Conservation (phyloP, 176 grass and related monocot species). For the Oryza meyeriana region DNA sequence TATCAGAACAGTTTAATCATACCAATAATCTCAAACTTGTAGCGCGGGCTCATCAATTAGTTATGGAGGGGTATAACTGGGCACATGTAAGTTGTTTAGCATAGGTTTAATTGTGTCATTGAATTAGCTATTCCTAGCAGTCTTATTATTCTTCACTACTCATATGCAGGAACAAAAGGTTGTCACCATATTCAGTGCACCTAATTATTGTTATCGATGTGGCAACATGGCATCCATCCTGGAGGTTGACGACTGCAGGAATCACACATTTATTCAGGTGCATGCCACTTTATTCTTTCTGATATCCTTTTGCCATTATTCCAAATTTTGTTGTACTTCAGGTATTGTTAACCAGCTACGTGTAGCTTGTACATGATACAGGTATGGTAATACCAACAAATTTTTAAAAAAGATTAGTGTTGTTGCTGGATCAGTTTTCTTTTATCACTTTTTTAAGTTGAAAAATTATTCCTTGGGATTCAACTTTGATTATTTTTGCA, state of each 20-base stretch:
- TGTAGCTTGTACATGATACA: neutral
- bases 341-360: neutral
- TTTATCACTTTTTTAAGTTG: neutral
- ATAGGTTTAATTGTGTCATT: neutral
- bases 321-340: neutral
- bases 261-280: conserved; percentile 88
- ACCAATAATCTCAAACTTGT: conserved; percentile 86
- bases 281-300: neutral
- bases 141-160: conserved; percentile 5
- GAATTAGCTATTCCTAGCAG: neutral
- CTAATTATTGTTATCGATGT: conserved; percentile 89
- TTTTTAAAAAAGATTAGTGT: neutral
- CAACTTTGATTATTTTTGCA: conserved; percentile 20
- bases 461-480: neutral
- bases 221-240: conserved; percentile 93
- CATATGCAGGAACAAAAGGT: conserved; percentile 77
- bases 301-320: neutral
- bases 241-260: conserved; percentile 82
- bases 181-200: conserved; percentile 88
- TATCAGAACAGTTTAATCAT: conserved; percentile 91
- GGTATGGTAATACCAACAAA: neutral
- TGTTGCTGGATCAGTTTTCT: neutral
- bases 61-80: conserved; percentile 93
- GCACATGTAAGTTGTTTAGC: conserved; percentile 55
- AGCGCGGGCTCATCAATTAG: conserved; percentile 81